Base-by-base conservation (phyloP, 805 yeast genomes). In the Cyberlindnera mrakii region DNA sequence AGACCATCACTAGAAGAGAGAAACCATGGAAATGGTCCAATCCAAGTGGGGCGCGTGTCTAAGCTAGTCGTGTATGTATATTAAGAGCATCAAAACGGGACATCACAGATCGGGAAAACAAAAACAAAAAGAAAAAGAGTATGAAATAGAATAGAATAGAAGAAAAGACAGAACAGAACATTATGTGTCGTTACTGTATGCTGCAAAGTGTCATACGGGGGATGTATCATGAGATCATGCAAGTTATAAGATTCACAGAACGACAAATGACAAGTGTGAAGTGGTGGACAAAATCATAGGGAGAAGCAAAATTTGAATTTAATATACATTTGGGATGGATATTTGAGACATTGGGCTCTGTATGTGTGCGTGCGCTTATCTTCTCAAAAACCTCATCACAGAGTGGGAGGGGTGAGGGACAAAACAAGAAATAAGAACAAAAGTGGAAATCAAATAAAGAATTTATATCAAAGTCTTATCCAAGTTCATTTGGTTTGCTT, bases 401-500 rank as follows among this genome's bases (percentile, higher is more conserved):
- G 35, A 33, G 19, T 13, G 35, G 18, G 31, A n/a, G 23, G n/a
- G n/a, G 37, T 30, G 23, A 35, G 29, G 20, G 15, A 25, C n/a
- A 17, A 35, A 25, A 35, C 20, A 10, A 23, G 27, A 23, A n/a
- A 14, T 14, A 35, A 18, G 14, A 20, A 23, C 25, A 17, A 20
- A 30, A 8, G 31, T 35, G 18, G 17, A n/a, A 23, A 35, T 25
- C 38, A 35, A 15, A 23, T 35, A 20, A 10, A 20, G 20, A 11
- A 35, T 14, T 16, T 14, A 35, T 19, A 19, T 18, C 15, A 35
- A 35, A 23, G 25, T 11, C 17, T 10, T 13, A 15, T n/a, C 37
- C 23, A 35, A 35, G 17, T 17, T 35, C 29, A 40, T 35, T 38
- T 62, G 65, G 73, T 59, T 74, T 75, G 31, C 62, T 75, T 73